Evolutionary conservation across 2,329 filamentous ascomycete genomes (phyloP), one percentile per base, ranked within the genome.

Genomic region (Aspergillus jensenii): DNA sequence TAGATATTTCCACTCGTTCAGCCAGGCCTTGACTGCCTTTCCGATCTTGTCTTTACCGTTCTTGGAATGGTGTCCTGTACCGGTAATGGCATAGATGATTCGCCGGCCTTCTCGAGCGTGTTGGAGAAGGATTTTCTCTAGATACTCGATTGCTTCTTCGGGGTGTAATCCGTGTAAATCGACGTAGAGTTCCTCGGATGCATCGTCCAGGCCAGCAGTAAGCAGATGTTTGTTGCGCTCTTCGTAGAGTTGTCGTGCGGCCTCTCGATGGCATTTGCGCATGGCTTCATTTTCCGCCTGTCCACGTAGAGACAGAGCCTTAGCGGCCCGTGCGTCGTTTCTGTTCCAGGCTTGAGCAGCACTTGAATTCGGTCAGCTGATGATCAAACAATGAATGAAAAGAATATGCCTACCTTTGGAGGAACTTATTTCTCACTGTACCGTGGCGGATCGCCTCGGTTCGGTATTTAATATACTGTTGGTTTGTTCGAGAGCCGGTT

Each of bases 21-120:
- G 80, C 78, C 96, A 98, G 65, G 85, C 87, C 55, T 95, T 88
- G 61, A 98, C 88, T 1, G 93, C 92, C 77, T 96, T 96, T 71
- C 93, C 93, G 37, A 99, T 91, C 78, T 99, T 99, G 76, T 99
- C 95, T 75, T 98, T 98, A 68, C 95, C 93, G 71, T 97, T 97
- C 81, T 98, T 98, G 74, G 91, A 96, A 77, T 99, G 95, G 70
- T 98, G 93, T 3, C 93, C 95, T 1, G 93, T 98, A 45, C 95
- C 95, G 1, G 93, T 97, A 72, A 99, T 98, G 65, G 93, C 93
- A 72, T 98, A 99, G 43, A 99, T 84, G 3, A 93, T 90, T 21
- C 87, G 84, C 5, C 80, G 76, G 37, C 82, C 83, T 65, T 90
- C 87, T 64, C 86, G 82, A 64, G 82, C 84, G 69, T 97, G 95